Conservation (phyloP, 192 early-diverging fungal genomes). For the Umbelopsis sp. region DNA sequence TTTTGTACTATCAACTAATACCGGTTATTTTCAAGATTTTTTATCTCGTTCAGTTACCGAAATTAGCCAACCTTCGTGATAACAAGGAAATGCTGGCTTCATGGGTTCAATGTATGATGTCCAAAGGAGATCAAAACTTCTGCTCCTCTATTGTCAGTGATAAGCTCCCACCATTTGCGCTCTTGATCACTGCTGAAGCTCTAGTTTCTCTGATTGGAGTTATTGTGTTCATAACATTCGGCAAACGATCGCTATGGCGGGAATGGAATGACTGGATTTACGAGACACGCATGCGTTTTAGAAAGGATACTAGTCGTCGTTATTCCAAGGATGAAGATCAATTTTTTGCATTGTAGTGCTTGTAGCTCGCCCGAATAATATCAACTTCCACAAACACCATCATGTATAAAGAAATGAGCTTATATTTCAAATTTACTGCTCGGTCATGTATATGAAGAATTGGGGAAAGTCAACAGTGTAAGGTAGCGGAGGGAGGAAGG, state of each 20-base stretch:
- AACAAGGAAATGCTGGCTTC: constrained; percentile 22
- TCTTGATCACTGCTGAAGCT: constrained; percentile 51
- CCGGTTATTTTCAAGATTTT: constrained; percentile 36
- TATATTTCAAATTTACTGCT: not conserved
- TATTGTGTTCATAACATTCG: constrained; percentile 41
- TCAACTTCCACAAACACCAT: not conserved
- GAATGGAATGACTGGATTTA: constrained; percentile 54
- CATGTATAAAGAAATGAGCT: not conserved
- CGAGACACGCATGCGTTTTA: constrained; percentile 33
- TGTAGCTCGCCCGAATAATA: too few species aligned
- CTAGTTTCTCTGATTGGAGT: constrained; percentile 48
- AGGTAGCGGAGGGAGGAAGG: not conserved
- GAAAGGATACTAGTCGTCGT: constrained; percentile 31
- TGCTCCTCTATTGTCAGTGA: constrained; percentile 38
- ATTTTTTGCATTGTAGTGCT: constrained; percentile 51
- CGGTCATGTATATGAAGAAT: not conserved
- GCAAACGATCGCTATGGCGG: constrained; percentile 41
- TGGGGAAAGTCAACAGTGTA: not conserved
- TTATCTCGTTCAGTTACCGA: constrained; percentile 48
- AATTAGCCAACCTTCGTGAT: constrained; percentile 26
- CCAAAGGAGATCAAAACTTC: constrained; percentile 34
- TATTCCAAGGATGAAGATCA: constrained; percentile 49
- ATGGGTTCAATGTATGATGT: constrained; percentile 47
- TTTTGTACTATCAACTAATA: not conserved
- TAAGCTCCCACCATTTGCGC: constrained; percentile 46